Evolutionary conservation across 2,329 filamentous ascomycete species (phyloP), one percentile per base, ranked within the genome.

Genomic region (Colletotrichum karsti): DNA sequence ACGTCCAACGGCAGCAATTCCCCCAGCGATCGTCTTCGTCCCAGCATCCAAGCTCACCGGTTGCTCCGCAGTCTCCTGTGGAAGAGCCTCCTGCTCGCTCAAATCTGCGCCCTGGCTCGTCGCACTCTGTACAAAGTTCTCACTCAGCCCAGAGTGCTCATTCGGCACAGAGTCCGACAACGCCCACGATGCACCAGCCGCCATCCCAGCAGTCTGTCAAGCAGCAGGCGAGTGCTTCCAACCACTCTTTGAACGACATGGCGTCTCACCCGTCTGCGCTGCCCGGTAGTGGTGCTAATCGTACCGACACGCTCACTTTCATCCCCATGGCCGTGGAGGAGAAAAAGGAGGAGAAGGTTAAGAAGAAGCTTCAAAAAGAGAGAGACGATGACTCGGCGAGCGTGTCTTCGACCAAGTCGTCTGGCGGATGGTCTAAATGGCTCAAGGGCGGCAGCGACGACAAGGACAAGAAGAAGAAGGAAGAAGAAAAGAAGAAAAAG

Each of bases 371-470:
- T 56, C 95, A 92, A 76, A 94, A 92, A 75, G 92, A 94, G 5
- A 90, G 87, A 70, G 87, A 91, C 9, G 85, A 91, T 18, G 85
- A 91, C 15, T 74, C 79, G 2, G 90, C 93, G 50, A 86, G 86
- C 56, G 84, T 83, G 3, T 80, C 84, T 6, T 82, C 85, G 24
- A 88, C 91, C 68, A 97, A 96, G 77, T 95, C 94, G 10, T 92
- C 91, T 68, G 93, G 88, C 77, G 65, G 65, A 9, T 89, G 90
- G 78, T 92, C 93, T 93, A 93, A 93, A 72, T 95, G 92, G 92
- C 89, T 97, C 77, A 91, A 90, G 73, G 93, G 95, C 61, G 92
- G 95, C 67, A 91, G 91, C 73, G 92, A 91, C 67, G 92, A 92
- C 72, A 89, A 91, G 71, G 90, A 88, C 75, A 83, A 85, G 69